phyloP scores from a whole-genome alignment of 768 basidiomycete species.

The Boletus patriciae region DNA sequence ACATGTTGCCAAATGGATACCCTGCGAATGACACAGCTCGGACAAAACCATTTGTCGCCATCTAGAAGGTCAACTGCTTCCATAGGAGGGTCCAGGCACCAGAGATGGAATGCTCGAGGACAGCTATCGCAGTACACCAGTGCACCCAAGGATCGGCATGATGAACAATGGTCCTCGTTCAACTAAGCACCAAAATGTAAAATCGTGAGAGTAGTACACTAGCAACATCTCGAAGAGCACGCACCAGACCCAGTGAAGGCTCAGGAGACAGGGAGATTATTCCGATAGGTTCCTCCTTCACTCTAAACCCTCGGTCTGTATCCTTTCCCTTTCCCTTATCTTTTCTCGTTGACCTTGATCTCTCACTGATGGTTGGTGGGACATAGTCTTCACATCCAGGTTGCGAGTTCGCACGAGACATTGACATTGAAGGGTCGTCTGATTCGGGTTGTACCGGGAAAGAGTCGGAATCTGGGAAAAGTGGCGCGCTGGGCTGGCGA shows the following conservation, averaged over 20 bases:
- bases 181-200: conserved; percentile 31
- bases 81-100: conserved; percentile 96
- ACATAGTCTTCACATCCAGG: conserved; percentile 32
- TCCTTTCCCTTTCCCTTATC: conserved; percentile 54
- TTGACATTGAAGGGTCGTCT: conserved; percentile 48
- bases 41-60: conserved; percentile 78
- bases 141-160: conserved; percentile 78
- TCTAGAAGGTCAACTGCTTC: conserved; percentile 85
- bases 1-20: conserved; percentile 37
- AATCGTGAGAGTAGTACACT: conserved; percentile 18
- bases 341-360: conserved; percentile 30
- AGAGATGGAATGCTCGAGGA: conserved; percentile 92
- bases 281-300: conserved; percentile 47
- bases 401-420: conserved; percentile 64
- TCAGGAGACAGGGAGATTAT: conserved; percentile 40
- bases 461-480: conserved; percentile 51
- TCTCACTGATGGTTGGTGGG: conserved; percentile 23
- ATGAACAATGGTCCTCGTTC: conserved; percentile 85
- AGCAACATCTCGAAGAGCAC: conserved; percentile 17
- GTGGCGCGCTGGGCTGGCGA: conserved; percentile 39
- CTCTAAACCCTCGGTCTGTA: conserved; percentile 35
- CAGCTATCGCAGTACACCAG: conserved; percentile 98
- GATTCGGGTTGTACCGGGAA: conserved; percentile 56
- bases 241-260: conserved; percentile 37
- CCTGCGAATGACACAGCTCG: conserved; percentile 64